Percentiles rank a stretch among this genome's conserved stretches.
Evolutionary conservation across 257 asterid species (phyloP).

Genomic region (Solanum appendiculatum): DNA sequence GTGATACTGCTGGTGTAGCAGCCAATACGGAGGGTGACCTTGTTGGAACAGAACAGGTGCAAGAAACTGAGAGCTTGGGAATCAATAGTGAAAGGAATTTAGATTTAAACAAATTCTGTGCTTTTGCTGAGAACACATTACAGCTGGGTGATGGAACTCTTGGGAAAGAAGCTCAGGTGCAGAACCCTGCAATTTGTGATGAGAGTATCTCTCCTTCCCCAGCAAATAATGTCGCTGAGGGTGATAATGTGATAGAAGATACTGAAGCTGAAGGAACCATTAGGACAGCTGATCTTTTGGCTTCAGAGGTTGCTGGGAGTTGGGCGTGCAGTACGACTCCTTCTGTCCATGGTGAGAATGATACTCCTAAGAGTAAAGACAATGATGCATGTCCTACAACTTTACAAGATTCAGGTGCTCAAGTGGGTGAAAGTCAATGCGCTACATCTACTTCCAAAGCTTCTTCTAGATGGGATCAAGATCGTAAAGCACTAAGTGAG

Average conservation of each 20-base stretch:
- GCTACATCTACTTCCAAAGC: constrained; percentile 24
- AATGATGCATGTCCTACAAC: constrained; percentile 20
- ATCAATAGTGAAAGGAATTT: constrained; percentile 14
- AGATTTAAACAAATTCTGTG: constrained; percentile 34
- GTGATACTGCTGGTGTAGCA: constrained; percentile 34
- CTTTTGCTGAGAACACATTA: constrained; percentile 33
- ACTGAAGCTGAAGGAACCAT: constrained; percentile 65
- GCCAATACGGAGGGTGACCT: constrained; percentile 26
- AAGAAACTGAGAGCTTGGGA: constrained; percentile 59
- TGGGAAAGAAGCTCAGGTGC: constrained; percentile 14
- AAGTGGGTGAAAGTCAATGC: constrained; percentile 59
- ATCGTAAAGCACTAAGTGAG: constrained; percentile 51
- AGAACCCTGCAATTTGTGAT: not conserved
- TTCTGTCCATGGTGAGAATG: constrained; percentile 70
- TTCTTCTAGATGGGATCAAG: constrained; percentile 27
- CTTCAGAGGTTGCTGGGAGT: constrained; percentile 89
- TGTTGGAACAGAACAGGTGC: constrained; percentile 49
- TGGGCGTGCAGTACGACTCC: constrained; percentile 94
- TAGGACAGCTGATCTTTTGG: constrained; percentile 64
- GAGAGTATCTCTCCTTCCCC: not conserved
- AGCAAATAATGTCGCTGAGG: constrained; percentile 3
- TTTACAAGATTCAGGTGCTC: constrained; percentile 42
- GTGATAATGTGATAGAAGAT: constrained; percentile 15
- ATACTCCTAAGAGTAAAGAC: constrained; percentile 37
- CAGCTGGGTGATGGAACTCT: constrained; percentile 34